Evolutionary conservation across 495 filamentous ascomycete species (phyloP).

Genomic region (Rhypophila decipiens): DNA sequence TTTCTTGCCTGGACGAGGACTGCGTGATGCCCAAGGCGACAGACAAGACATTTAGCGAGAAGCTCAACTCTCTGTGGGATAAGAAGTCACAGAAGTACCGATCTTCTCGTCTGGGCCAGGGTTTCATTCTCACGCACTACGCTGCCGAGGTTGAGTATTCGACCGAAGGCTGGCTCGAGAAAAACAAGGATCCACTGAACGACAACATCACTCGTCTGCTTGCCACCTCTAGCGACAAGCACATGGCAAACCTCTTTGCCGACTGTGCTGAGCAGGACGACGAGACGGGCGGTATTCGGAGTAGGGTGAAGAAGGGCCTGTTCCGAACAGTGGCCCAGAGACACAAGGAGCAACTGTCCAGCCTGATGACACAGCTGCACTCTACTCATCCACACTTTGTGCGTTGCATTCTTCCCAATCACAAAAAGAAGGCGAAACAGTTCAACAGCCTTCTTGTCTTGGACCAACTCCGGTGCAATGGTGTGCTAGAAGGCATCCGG

Average conservation of each 20-base stretch:
- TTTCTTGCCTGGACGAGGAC: constrained; percentile 97
- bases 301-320: constrained; percentile 91
- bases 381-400: constrained; percentile 98
- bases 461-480: constrained; percentile 95
- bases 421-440: constrained; percentile 95
- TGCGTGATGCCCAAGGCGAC: constrained; percentile 99
- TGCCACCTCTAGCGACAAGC: constrained; percentile 70
- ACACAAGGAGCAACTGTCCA: constrained; percentile 95
- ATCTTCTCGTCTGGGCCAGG: constrained; percentile 77
- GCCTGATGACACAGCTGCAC: constrained; percentile 90
- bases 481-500: constrained; percentile 95
- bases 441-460: constrained; percentile 83
- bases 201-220: constrained; percentile 91
- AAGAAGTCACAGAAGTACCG: constrained; percentile 91
- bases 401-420: constrained; percentile 95
- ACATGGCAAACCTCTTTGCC: constrained; percentile 77
- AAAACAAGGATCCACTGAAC: constrained; percentile 98
- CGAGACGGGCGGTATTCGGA: constrained; percentile 56
- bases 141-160: constrained; percentile 96
- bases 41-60: constrained; percentile 94
- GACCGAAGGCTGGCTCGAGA: constrained; percentile 93
- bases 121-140: constrained; percentile 98
- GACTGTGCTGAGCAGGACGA: constrained; percentile 79
- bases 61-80: constrained; percentile 94
- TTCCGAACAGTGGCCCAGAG: constrained; percentile 96